Evolutionary conservation across 2,329 filamentous ascomycete genomes (phyloP), one percentile per base, ranked within the genome.

Genomic region (Neofusicoccum ribis): DNA sequence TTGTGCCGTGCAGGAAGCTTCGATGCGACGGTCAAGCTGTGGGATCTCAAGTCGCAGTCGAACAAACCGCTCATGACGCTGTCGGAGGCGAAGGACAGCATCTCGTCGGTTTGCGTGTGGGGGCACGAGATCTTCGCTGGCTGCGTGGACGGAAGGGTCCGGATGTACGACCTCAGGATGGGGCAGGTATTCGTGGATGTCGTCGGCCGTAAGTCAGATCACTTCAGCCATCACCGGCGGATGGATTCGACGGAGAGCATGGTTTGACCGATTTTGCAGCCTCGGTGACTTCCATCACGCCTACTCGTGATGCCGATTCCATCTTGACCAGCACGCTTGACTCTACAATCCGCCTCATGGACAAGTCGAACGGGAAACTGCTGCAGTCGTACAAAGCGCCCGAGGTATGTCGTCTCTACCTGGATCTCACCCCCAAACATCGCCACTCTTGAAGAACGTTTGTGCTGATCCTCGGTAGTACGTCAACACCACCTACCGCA

Each of bases 71-170:
- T 96, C 50, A 91, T 93, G 84, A 85, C 88, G 1, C 82, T 95
- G 1, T 77, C 81, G 27, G 91, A 95, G 63, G 92, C 92, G 5
- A 85, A 83, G 69, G 92, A 96, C 75, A 85, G 87, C 62, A 83
- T 93, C 31, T 78, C 77, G 3, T 76, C 76, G 64, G 68, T 85
- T 8, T 71, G 73, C 6, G 76, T 84, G 2, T 66, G 71, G 17
- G 82, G 79, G 17, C 71, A 73, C 12, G 81, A 84, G 77, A 86
- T 98, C 58, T 78, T 92, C 1, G 85, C 86, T 1, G 92, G 90
- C 0, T 93, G 91, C 75, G 91, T 97, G 65, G 94, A 98, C 78
- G 93, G 93, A 2, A 83, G 90, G 65, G 86, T 96, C 0, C 83
- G 94, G 63, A 84, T 84, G 66, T 97, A 98, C 79, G 94, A 98